Base-by-base conservation (phyloP, 306 rosid genomes). In the Gleditsia sinensis region DNA sequence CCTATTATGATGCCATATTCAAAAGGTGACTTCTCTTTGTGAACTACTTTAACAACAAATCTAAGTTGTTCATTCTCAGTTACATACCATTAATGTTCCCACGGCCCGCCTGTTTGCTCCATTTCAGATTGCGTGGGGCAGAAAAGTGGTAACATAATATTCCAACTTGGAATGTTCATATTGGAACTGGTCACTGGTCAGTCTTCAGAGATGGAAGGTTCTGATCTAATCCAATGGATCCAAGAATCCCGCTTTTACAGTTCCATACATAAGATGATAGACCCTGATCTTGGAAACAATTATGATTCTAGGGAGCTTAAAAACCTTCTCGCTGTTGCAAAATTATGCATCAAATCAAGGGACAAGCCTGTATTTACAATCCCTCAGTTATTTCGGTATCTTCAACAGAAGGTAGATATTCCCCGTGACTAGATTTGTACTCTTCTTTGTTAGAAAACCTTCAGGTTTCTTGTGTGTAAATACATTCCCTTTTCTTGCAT, bases 181-280 rank as follows among this genome's bases (percentile, higher is more conserved):
- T 78, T 91, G 69, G 98, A 89, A 80, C 90, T 91, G n/a, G 74
- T 94, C 43, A 91, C 97, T 0, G 97, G 98, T 54, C 98, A 86
- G 72, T 91, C 94, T 42, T 88, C 96, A 12, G 94, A 89, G 74
- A 83, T 87, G 85, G 84, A 88, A 32, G 88, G 88, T 42, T 80
- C 84, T 0, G 93, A 91, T 75, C 80, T 91, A 51, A 83, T 94
- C 58, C 87, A 84, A 55, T 91, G 98, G 98, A 88, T 94, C 61
- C 94, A 85, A 78, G 94, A 83, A 77, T 79, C 94, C 11, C 77
- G 87, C 30, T 85, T 90, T 81, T 78, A 82, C 67, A 85, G 73
- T 71, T 89, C 97, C 27, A 84, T 94, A 61, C 83, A 88, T 81
- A 88, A 91, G 68, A 94, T 94, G 98, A 79, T 94, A 68, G 98